phyloP scores from a whole-genome alignment of 2,329 filamentous ascomycete genomes.

The Tolypocladium endophyticum region DNA sequence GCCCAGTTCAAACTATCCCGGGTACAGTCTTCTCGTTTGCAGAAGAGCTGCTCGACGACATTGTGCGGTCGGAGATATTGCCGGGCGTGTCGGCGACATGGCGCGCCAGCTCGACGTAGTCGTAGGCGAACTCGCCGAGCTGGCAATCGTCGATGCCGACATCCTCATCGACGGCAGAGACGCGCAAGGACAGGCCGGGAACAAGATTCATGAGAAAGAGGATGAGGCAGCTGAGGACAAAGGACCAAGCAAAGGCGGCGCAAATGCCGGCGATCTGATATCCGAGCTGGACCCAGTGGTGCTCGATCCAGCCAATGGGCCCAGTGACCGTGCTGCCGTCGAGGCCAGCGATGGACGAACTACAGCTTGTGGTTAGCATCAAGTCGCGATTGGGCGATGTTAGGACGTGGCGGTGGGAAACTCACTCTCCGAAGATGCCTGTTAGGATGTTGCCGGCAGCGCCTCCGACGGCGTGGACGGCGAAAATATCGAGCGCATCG shows the following conservation, averaged over 20 bases:
- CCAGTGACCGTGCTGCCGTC: slow-evolving; percentile 50
- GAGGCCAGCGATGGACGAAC: slow-evolving; percentile 61
- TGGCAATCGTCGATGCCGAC: slow-evolving; percentile 63
- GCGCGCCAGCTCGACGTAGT: slow-evolving; percentile 62
- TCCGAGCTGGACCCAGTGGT: slow-evolving; percentile 60
- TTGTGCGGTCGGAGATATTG: slow-evolving; percentile 5
- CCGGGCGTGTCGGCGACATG: slow-evolving; percentile 42
- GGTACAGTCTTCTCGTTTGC: slow-evolving; percentile 17
- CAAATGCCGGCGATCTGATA: slow-evolving; percentile 61
- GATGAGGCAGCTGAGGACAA: slow-evolving; percentile 57
- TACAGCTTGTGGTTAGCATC: slow-evolving; percentile 11
- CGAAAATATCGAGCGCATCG: slow-evolving; percentile 84
- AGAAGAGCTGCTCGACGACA: slow-evolving; percentile 12
- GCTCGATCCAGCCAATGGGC: slow-evolving; percentile 59
- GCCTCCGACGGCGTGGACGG: slow-evolving; percentile 77
- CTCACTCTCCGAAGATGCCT: slow-evolving; percentile 62
- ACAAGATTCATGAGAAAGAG: slow-evolving; percentile 62
- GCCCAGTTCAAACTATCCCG: background rate
- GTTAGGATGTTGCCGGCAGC: slow-evolving; percentile 73
- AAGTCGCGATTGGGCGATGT: background rate
- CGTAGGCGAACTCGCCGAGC: slow-evolving; percentile 75
- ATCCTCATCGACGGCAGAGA: slow-evolving; percentile 56
- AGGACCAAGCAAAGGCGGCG: slow-evolving; percentile 55
- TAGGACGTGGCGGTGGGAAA: slow-evolving; percentile 7
- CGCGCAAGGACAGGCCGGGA: slow-evolving; percentile 59